Base-by-base conservation (phyloP, 78 protist species). In the Fonticula alba region DNA sequence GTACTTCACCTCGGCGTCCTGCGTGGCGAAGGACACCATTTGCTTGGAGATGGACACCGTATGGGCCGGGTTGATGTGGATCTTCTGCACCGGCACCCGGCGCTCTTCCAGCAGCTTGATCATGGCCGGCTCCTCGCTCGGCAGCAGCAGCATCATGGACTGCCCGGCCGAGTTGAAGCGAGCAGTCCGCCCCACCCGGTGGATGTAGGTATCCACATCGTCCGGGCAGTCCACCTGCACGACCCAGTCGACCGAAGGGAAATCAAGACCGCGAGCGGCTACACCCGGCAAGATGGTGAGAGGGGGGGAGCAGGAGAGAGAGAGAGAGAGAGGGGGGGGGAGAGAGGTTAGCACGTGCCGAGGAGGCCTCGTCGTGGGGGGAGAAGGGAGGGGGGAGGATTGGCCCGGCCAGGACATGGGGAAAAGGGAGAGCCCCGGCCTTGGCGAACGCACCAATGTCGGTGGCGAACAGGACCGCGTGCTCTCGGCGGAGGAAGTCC, bases 131-230 rank as follows among this genome's bases (percentile, higher is more conserved):
- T 22, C 69, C 38, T 80, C 85, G 14, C 62, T 40, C 46, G 80
- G 79, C 24, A 64, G 55, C 57, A 80, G 60, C 13, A 75, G 0
- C 52, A 78, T 62, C 47, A 75, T 63, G 7, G 71, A 68, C 15
- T 61, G 38, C 11, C 80, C 83, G 19, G 1, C 57, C 9, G 26
- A 51, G 24, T 63, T 38, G 68, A 55, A 61, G 19, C 98, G 84
- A 0, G 98, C 97, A 1, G 99, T 92, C 10, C 99, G 62, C 15
- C 99, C 99, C 22, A 81, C 94, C 50, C 99, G 80, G 67, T 95
- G 99, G 54, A 95, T 86, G 73, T 95, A 95, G 27, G 92, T 84
- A 29, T 64, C 68, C 4, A 60, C 81, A 62, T 78, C 83, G 31
- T 88, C 95, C 9, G 99, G 99, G 41, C 85, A 76, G 78, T 95